Base-by-base conservation (phyloP, 2,329 filamentous ascomycete species). In the Venturiaceae sp. region DNA sequence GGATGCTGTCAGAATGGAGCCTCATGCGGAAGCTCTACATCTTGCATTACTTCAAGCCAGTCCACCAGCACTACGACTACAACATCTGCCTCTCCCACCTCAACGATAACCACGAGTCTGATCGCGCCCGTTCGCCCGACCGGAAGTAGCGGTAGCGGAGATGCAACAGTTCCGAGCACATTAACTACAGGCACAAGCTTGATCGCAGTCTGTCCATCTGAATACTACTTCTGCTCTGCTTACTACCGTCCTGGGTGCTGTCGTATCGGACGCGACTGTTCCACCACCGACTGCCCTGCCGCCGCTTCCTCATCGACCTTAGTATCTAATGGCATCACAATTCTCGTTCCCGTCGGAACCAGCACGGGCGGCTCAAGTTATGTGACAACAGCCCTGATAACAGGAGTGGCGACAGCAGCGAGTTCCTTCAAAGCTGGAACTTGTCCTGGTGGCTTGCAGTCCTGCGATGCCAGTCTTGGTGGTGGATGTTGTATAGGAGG, bases 171-270 rank as follows among this genome's bases (percentile, higher is more conserved):
- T 33, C 66, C 61, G 11, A 56, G 63, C 55, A 60, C 61, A 19
- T 64, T 69, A 50, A 58, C 66, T 44, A 62, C 65, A 53, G 46
- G 46, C 33, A 67, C 64, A 44, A 36, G 33, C 28, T 13, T 58
- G 13, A 32, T 58, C 6, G 57, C 57, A 8, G 67, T 80, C 65
- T 97, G 92, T 65, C 92, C 92, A 0, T 92, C 86, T 0, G 92
- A 92, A 2, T 97, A 92, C 77, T 97, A 97, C 71, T 86, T 90
- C 55, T 97, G 92, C 72, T 83, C 86, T 2, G 92, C 92, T 1
- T 84, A 85, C 60, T 90, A 92, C 60, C 76, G 81, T 1, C 90
- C 88, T 14, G 90, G 90, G 21, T 97, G 92, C 75, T 97, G 92
- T 74, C 87, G 88, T 59, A 91, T 90, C 0, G 92, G 90, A 1